Base-by-base conservation (phyloP, 306 rosid genomes). In the Ceratonia siliqua region DNA sequence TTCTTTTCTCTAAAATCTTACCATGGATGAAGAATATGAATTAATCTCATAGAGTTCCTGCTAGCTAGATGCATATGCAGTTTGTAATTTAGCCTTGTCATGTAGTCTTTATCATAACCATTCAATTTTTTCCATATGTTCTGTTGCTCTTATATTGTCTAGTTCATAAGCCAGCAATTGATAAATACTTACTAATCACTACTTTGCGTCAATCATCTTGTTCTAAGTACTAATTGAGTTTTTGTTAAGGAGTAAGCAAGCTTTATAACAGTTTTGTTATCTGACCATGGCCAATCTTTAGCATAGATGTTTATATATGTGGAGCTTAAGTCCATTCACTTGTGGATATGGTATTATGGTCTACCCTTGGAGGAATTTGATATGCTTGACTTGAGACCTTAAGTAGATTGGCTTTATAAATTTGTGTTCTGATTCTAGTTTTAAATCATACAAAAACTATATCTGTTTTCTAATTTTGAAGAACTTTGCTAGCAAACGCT, bases 401-500 rank as follows among this genome's bases (percentile, higher is more conserved):
- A 14, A 45, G 11, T 25, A 28, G 22, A 25, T 17, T 68, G 28
- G 14, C 13, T 68, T 17, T n/a, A 1, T 48, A 48, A n/a, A 9
- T 3, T 30, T 15, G 48, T 6, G 14, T 67, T 28, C 2, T 68
- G 58, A 28, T 27, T 48, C 42, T 17, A 18, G 27, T n/a, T 66
- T 41, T 20, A 18, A 36, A 21, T 59, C 73, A 54, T 62, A 8
- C 36, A 35, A 13, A 43, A 39, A 59, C 30, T 32, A 30, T 32
- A 39, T 70, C 2, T 67, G 33, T 53, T 68, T 70, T 68, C 11
- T 18, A 50, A 58, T 70, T 50, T 77, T 83, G 65, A 81, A 94
- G 98, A 91, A 78, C 86, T 68, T 72, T 90, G 87, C 88, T 93
- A 87, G 67, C 98, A 94, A 86, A 79, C n/a, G 90, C 97, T 94